phyloP scores from a whole-genome alignment of 78 protist species.

The Mastigamoeba balamuthi region DNA sequence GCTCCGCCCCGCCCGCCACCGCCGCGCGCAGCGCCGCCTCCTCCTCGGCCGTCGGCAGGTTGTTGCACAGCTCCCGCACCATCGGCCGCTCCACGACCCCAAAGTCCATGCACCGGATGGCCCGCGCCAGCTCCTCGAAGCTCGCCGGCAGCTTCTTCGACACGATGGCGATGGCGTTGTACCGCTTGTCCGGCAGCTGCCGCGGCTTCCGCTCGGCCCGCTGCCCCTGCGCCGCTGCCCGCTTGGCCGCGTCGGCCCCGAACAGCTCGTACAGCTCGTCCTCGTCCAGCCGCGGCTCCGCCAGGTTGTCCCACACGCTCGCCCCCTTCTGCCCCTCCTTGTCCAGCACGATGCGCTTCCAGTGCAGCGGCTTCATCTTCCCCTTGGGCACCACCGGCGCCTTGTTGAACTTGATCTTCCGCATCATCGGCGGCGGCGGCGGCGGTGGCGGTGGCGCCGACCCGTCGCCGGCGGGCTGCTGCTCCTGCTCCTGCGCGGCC shows the following conservation, averaged over 20 bases:
- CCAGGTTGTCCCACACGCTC: conserved; percentile 24
- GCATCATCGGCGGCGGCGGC: not conserved
- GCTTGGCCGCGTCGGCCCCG: conserved; percentile 8
- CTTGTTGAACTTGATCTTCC: conserved; percentile 13
- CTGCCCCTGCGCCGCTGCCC: not conserved
- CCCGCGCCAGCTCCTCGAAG: conserved; percentile 5
- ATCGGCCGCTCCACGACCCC: conserved; percentile 8
- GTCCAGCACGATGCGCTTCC: conserved; percentile 16
- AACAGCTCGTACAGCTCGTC: conserved; percentile 13
- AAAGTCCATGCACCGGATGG: conserved; percentile 14
- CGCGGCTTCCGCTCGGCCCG: not conserved
- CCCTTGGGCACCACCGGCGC: conserved; percentile 15
- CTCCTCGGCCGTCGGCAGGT: not conserved
- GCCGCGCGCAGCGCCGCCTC: not conserved
- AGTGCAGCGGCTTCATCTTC: conserved; percentile 46
- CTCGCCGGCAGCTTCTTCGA: conserved; percentile 15
- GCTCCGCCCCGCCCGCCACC: not conserved
- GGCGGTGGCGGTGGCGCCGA: not conserved
- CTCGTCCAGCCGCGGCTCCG: conserved; percentile 11
- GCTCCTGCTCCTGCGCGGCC: not conserved
- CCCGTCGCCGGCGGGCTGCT: too few species aligned
- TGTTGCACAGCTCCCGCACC: conserved; percentile 17
- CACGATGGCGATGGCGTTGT: conserved; percentile 35
- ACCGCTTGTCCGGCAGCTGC: conserved; percentile 25
- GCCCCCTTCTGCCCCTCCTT: not conserved